Percentiles rank a stretch among this genome's conserved stretches.
Conservation (phyloP, 2,329 filamentous ascomycete genomes). For the Atkinsonella texensis region DNA sequence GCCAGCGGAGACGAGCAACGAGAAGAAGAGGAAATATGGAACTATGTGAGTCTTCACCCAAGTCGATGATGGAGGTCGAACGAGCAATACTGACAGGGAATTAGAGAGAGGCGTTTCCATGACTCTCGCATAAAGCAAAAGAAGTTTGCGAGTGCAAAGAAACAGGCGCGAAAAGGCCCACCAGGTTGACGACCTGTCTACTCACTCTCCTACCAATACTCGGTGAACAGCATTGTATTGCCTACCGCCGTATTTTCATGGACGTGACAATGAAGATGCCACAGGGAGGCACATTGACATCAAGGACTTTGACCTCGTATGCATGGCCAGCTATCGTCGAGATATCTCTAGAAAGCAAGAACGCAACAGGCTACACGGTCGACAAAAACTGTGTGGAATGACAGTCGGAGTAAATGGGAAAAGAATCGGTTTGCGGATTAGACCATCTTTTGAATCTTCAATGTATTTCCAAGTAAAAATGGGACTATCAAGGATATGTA, state of each 20-base stretch:
- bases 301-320: too few species aligned
- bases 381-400: too few species aligned
- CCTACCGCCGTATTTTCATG: not conserved
- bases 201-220: not conserved
- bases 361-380: too few species aligned
- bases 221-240: too few species aligned
- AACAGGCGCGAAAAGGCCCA: conserved; percentile 31
- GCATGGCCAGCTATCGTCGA: too few species aligned
- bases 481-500: too few species aligned
- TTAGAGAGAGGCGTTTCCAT: conserved; percentile 35
- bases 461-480: too few species aligned
- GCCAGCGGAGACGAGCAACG: conserved; percentile 32
- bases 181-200: conserved; percentile 12
- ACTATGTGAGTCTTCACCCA: conserved; percentile 26
- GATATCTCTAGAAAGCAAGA: too few species aligned
- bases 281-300: not conserved
- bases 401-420: too few species aligned
- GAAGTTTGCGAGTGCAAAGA: conserved; percentile 38
- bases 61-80: not conserved
- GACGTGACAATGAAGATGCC: too few species aligned
- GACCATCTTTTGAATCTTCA: too few species aligned
- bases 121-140: conserved; percentile 33
- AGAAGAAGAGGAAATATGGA: conserved; percentile 37
- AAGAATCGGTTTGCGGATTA: too few species aligned
- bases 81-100: not conserved